Evolutionary conservation across 179 eudicot genomes (phyloP).

Genomic region (Spergularia azorica): DNA sequence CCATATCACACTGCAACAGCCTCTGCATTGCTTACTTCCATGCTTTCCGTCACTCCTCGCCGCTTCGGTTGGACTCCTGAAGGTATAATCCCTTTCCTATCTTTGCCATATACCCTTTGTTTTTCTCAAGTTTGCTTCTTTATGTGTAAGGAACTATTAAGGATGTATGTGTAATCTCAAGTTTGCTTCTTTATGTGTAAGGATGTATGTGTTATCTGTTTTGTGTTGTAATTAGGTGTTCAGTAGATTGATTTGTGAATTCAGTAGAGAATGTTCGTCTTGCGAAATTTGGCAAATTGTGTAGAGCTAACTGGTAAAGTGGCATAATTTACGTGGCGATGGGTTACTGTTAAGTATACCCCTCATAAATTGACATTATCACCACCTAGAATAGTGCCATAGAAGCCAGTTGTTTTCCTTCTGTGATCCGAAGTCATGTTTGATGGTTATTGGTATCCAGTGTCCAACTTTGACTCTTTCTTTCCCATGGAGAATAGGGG

Average conservation of each 20-base stretch:
- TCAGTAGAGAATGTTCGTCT: neutral
- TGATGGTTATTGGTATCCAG: neutral
- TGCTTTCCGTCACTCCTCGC: slow-evolving; percentile 64
- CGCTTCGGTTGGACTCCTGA: slow-evolving; percentile 68
- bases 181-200: neutral
- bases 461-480: neutral
- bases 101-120: neutral
- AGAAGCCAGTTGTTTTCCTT: neutral
- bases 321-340: neutral
- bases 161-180: neutral
- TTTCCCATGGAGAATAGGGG: too few relatives aligned
- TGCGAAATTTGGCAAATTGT: neutral
- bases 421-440: neutral
- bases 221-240: neutral
- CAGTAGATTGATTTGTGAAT: neutral
- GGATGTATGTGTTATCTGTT: neutral
- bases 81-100: slow-evolving; percentile 39
- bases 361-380: neutral
- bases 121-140: slow-evolving; percentile 4
- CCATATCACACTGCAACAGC: slow-evolving; percentile 90
- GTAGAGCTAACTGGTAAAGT: neutral
- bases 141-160: neutral
- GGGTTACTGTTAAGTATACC: neutral
- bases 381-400: neutral
- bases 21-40: slow-evolving; percentile 78